Percentiles rank a stretch among this genome's conserved stretches.
Evolutionary conservation across 2,329 filamentous ascomycete genomes (phyloP).

Genomic region (Diaporthe humulicola): DNA sequence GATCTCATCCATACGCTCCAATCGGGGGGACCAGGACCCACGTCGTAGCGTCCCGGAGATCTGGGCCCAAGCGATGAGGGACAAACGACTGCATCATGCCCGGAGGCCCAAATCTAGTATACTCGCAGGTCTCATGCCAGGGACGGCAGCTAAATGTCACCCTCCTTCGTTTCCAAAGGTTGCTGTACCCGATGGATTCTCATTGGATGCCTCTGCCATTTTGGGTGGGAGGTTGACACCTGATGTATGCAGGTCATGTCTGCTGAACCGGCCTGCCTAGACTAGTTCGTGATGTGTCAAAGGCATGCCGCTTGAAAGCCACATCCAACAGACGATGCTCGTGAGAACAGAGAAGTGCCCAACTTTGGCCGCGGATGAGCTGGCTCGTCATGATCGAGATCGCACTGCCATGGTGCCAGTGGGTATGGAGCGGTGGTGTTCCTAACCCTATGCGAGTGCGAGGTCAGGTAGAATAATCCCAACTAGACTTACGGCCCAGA

Average conservation of each 20-base stretch:
- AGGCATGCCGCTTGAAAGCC: not conserved
- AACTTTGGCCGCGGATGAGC: constrained; percentile 8
- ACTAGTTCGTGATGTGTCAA: constrained; percentile 1
- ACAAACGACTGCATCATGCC: constrained; percentile 5
- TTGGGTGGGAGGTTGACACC: constrained; percentile 13
- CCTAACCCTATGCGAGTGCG: not conserved
- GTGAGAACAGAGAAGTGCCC: not conserved
- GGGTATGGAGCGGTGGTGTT: not conserved
- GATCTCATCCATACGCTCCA: constrained; percentile 2
- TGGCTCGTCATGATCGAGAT: constrained; percentile 22
- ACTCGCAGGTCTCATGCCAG: constrained; percentile 24
- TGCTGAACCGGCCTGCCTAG: not conserved
- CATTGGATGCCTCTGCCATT: constrained; percentile 5
- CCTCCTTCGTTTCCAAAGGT: constrained; percentile 11
- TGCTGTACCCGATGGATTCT: constrained; percentile 26
- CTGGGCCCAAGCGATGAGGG: constrained; percentile 17
- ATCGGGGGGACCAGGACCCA: not conserved
- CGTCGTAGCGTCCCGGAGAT: constrained; percentile 14
- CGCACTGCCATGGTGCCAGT: not conserved
- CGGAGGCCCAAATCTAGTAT: constrained; percentile 12
- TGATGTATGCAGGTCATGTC: constrained; percentile 23
- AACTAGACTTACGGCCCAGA: not conserved
- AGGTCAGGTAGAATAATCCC: not conserved
- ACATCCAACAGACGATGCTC: not conserved
- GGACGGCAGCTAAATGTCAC: constrained; percentile 30